These are phyloP conservation scores for Rhamnella rubrinervis DNA, from an alignment of 331 rosid genomes.

Conservation along the genomic window DNA sequence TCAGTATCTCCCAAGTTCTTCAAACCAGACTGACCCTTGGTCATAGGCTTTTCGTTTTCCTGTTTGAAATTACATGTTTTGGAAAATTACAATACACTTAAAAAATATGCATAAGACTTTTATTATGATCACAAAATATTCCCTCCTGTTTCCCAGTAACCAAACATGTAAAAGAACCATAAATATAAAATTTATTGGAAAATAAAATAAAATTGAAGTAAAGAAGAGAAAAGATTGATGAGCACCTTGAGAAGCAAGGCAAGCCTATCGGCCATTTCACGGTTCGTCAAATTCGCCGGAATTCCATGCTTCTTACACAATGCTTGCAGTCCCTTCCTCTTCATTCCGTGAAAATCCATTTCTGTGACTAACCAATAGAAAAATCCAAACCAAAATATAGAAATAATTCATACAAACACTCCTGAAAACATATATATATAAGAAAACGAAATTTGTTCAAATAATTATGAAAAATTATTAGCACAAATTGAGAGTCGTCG, in stretches of 20 bases:
- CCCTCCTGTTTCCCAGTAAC: neutral
- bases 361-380: neutral
- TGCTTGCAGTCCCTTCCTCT: slow-evolving; percentile 44
- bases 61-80: neutral
- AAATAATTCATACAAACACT: too few species aligned
- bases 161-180: neutral
- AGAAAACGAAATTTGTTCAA: neutral
- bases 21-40: neutral
- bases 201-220: neutral
- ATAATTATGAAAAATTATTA: neutral
- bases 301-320: slow-evolving; percentile 51
- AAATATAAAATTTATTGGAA: neutral
- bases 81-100: neutral
- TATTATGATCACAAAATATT: neutral
- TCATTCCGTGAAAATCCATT: slow-evolving; percentile 45
- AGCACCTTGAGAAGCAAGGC: slow-evolving; percentile 37
- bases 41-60: slow-evolving; percentile 18
- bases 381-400: neutral
- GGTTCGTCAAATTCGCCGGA: slow-evolving; percentile 43
- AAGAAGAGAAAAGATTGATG: neutral
- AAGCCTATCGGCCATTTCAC: slow-evolving; percentile 44
- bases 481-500: neutral
- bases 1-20: slow-evolving; percentile 6
- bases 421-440: neutral
- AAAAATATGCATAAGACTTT: too few species aligned